Evolutionary conservation across 2,329 filamentous ascomycete species (phyloP), one percentile per base, ranked within the genome.

Genomic region (Calonectria honghensis): DNA sequence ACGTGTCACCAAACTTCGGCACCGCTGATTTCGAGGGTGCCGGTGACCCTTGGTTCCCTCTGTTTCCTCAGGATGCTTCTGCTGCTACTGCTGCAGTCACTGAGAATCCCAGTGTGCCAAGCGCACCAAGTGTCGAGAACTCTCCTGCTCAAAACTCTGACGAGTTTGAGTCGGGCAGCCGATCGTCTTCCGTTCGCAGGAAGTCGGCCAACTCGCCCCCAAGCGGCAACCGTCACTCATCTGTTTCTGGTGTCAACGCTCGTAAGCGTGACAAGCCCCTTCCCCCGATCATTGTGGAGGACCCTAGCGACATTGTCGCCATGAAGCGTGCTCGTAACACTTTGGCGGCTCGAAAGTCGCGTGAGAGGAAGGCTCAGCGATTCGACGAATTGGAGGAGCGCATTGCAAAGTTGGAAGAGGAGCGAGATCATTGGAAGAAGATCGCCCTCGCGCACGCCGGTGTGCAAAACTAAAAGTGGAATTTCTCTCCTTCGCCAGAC

Each of bases 311-410:
- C 81, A 91, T 90, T 13, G 84, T 94, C n/a, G 95, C 95, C 27
- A 91, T 96, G 89, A 98, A 98, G 92, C 94, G 96, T 84, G 96
- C 96, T 66, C 94, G 96, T 79, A 98, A 98, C 85, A 98, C 96
- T 11, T 91, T 97, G 84, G 96, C 96, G 24, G 96, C 96, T 81
- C 95, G 96, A 79, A 98, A 98, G 87, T 98, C 96, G 74, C 93
- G 96, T 68, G 93, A 95, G 82, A 93, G 95, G 78, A 98, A 98
- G 88, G 92, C 95, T 72, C 90, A 94, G 83, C 91, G 93, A 79
- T 89, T 96, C 75, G 93, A 94, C 71, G 91, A 93, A 73, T 89
- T 98, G 59, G 94, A 97, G 87, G 90, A 90, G 50, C 89, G 91
- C 81, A 96, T 98, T 81, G 89, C 88, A 24, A 92, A 94, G 83